phyloP scores from a whole-genome alignment of 148 eudicot genomes.

The Camellia japonica region DNA sequence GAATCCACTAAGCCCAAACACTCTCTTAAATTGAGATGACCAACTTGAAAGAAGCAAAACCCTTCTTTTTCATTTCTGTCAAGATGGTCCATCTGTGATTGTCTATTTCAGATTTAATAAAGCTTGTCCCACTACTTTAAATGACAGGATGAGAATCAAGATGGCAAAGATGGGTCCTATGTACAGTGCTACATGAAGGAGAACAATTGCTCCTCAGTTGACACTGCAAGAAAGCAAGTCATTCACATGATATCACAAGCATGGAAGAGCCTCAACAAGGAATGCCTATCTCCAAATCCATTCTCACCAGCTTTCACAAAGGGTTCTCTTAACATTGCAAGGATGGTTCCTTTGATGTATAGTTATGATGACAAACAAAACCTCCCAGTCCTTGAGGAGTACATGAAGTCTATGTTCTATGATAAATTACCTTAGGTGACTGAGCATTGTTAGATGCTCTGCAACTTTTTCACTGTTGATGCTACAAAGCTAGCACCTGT shows the following conservation, averaged over 20 bases:
- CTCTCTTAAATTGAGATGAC: no score
- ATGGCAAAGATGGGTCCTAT: constrained; percentile 56
- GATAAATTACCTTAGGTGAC: neutral
- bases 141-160: constrained; percentile 51
- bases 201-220: constrained; percentile 25
- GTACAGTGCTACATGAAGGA: constrained; percentile 54
- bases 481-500: neutral
- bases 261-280: constrained; percentile 51
- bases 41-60: no score
- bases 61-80: neutral
- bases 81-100: neutral
- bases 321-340: constrained; percentile 35
- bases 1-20: no score
- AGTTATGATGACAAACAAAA: constrained; percentile 33
- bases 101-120: neutral
- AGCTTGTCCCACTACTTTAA: neutral
- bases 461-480: neutral
- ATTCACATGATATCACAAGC: constrained; percentile 35
- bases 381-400: constrained; percentile 31
- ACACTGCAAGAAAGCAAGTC: constrained; percentile 34
- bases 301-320: constrained; percentile 27
- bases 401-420: constrained; percentile 27
- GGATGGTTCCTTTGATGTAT: constrained; percentile 43
- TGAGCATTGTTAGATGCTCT: neutral
- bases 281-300: constrained; percentile 23